phyloP scores from a whole-genome alignment of 345 rosid genomes.

The Acer negundo region DNA sequence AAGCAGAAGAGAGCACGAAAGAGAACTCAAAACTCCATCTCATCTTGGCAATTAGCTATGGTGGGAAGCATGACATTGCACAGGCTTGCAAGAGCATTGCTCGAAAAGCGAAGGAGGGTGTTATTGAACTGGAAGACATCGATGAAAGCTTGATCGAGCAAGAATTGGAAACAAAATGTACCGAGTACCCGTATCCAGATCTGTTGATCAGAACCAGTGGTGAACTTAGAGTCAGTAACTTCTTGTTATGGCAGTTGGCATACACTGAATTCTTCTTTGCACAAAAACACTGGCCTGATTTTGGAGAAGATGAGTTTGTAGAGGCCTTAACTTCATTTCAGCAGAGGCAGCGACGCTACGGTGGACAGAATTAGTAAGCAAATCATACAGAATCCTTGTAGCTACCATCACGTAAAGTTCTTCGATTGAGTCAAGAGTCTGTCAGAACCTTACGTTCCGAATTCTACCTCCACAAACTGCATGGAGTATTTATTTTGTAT shows the following conservation, averaged over 20 bases:
- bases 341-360: slow-evolving; percentile 73
- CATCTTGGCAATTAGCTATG: slow-evolving; percentile 69
- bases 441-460: too few relatives aligned
- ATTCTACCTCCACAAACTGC: too few relatives aligned
- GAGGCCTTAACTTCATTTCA: slow-evolving; percentile 70
- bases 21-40: slow-evolving; percentile 54
- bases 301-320: slow-evolving; percentile 53
- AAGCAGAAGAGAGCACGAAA: slow-evolving; percentile 53
- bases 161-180: slow-evolving; percentile 67
- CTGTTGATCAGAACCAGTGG: slow-evolving; percentile 74
- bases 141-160: slow-evolving; percentile 58
- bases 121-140: slow-evolving; percentile 51
- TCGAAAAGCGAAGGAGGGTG: slow-evolving; percentile 46
- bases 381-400: too few relatives aligned
- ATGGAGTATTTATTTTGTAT: too few relatives aligned
- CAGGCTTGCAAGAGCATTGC: slow-evolving; percentile 76
- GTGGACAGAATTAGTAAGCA: slow-evolving; percentile 25
- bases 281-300: slow-evolving; percentile 78
- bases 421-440: too few relatives aligned
- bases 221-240: slow-evolving; percentile 79
- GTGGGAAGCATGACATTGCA: slow-evolving; percentile 68
- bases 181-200: slow-evolving; percentile 68
- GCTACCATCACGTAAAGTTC: too few relatives aligned
- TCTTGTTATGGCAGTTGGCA: slow-evolving; percentile 84
- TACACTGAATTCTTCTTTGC: slow-evolving; percentile 76